phyloP scores from a whole-genome alignment of 2,329 filamentous ascomycete genomes.

The Microascus cirrosus region DNA sequence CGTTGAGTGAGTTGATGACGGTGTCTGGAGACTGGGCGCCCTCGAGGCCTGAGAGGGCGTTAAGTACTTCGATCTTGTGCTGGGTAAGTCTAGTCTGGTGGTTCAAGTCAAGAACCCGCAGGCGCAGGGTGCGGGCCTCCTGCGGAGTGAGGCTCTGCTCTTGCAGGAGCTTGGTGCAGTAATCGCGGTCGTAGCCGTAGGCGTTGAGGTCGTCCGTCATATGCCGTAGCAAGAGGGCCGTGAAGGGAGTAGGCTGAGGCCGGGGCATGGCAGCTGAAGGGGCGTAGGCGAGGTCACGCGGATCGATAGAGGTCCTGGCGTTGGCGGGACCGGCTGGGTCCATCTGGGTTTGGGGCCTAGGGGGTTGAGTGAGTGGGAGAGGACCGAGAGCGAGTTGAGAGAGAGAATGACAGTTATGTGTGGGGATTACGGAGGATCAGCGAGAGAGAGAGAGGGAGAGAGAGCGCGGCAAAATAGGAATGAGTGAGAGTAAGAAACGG shows the following conservation, averaged over 20 bases:
- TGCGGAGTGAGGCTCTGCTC: conserved; percentile 23
- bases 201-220: conserved; percentile 28
- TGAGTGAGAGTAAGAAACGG: not conserved
- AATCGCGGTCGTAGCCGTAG: conserved; percentile 29
- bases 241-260: conserved; percentile 3
- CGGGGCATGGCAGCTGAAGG: conserved; percentile 1
- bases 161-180: conserved; percentile 20
- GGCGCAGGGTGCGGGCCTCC: conserved; percentile 27
- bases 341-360: not conserved
- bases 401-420: not conserved
- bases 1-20: conserved; percentile 8
- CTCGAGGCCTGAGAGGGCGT: conserved; percentile 16
- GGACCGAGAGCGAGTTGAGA: not conserved
- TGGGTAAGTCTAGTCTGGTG: conserved; percentile 30
- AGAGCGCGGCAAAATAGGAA: not conserved
- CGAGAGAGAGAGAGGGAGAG: too few species aligned
- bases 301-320: not conserved
- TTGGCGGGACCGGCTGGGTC: not conserved
- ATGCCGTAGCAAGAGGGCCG: conserved; percentile 15
- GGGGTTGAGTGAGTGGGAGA: not conserved
- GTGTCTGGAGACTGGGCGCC: conserved; percentile 6
- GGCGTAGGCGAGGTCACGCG: not conserved
- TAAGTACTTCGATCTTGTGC: conserved; percentile 23
- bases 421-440: too few species aligned
- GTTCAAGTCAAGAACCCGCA: conserved; percentile 28